These are phyloP conservation scores for Diplodia seriata DNA, from an alignment of 2,329 filamentous ascomycete species.

Conservation along the genomic window DNA sequence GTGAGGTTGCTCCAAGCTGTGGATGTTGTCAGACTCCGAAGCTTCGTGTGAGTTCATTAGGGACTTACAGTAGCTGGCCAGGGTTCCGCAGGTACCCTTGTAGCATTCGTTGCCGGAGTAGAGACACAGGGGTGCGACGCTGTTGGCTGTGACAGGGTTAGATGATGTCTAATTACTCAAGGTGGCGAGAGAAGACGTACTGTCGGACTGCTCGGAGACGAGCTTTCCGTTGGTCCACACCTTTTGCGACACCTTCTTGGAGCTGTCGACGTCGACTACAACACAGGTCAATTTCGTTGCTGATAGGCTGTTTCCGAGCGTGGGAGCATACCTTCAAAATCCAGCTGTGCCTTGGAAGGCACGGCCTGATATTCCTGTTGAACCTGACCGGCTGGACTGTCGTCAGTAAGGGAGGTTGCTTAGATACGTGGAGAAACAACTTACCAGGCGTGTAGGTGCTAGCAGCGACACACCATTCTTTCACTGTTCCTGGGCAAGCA, in stretches of 20 bases:
- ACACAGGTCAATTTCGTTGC: not conserved
- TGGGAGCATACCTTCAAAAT: slow-evolving; percentile 1
- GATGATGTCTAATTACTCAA: not conserved
- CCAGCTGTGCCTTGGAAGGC: not conserved
- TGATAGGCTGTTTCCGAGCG: not conserved
- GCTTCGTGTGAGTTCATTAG: too few relatives aligned
- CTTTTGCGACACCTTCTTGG: not conserved
- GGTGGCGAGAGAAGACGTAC: not conserved
- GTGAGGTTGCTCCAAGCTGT: too few relatives aligned
- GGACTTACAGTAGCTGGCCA: slow-evolving; percentile 23
- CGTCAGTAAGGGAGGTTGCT: not conserved
- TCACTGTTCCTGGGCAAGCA: not conserved
- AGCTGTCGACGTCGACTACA: not conserved
- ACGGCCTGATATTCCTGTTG: not conserved
- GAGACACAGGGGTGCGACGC: not conserved
- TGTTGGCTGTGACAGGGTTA: not conserved
- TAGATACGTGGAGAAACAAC: not conserved
- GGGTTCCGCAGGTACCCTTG: slow-evolving; percentile 23
- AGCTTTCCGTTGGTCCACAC: slow-evolving; percentile 21
- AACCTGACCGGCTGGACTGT: slow-evolving; percentile 1
- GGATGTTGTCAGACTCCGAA: too few relatives aligned
- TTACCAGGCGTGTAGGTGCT: slow-evolving; percentile 17
- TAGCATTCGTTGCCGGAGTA: slow-evolving; percentile 38
- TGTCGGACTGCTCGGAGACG: slow-evolving; percentile 23
- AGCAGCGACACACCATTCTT: slow-evolving; percentile 28